Evolutionary conservation across 2,329 filamentous ascomycete genomes (phyloP).

Genomic region (Zopfia rhizophila): DNA sequence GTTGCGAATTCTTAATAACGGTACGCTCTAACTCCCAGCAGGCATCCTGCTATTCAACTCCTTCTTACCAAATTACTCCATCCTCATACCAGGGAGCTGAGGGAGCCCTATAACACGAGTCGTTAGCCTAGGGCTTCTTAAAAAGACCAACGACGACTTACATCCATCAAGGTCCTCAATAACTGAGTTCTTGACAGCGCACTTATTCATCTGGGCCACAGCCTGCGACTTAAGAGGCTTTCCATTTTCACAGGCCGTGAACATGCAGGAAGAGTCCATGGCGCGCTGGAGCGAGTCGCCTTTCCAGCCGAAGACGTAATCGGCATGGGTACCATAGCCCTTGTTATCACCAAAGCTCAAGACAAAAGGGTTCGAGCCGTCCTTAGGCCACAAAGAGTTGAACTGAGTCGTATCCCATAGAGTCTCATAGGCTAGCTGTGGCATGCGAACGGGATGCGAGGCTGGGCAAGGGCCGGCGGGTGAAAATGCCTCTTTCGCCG

Average conservation of each 20-base stretch:
- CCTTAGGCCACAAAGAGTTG: constrained; percentile 38
- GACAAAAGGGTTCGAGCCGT: constrained; percentile 30
- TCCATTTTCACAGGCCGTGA: constrained; percentile 31
- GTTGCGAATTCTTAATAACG: no score
- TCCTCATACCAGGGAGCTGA: no score
- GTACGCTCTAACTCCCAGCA: no score
- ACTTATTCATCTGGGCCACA: constrained; percentile 33
- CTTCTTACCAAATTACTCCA: no score
- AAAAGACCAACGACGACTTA: no score
- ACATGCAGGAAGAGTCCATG: constrained; percentile 34
- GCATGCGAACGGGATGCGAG: constrained; percentile 37
- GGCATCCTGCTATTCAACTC: no score
- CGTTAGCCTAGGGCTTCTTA: no score
- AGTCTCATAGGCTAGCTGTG: constrained; percentile 40
- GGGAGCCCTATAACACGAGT: no score
- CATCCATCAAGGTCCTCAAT: constrained; percentile 31
- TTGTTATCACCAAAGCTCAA: constrained; percentile 30
- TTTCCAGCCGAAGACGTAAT: constrained; percentile 41
- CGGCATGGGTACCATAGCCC: constrained; percentile 37
- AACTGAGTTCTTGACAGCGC: constrained; percentile 23
- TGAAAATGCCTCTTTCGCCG: constrained; percentile 31
- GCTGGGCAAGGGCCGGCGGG: constrained; percentile 33
- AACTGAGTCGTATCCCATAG: constrained; percentile 45
- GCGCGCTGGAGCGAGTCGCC: constrained; percentile 34
- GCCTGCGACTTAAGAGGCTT: constrained; percentile 29